Conservation (phyloP, 2,329 filamentous ascomycete genomes). For the Sarocladiaceae sp. region DNA sequence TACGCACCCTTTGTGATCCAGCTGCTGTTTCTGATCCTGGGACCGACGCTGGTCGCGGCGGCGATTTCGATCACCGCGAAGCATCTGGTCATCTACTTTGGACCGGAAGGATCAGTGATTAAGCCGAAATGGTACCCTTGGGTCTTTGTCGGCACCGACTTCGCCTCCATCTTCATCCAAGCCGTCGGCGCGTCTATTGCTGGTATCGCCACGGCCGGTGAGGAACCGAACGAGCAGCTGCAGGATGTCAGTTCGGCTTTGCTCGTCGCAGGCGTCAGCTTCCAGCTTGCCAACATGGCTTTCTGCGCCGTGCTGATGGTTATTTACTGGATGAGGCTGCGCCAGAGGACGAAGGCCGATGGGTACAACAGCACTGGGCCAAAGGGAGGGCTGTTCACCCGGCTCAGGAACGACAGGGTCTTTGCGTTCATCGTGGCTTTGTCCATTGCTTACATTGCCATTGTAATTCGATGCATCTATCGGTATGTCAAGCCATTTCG, state of each 20-base stretch:
- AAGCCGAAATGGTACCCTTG: constrained; percentile 38
- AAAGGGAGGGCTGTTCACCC: not conserved
- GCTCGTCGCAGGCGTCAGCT: constrained; percentile 18
- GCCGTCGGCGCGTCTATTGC: constrained; percentile 14
- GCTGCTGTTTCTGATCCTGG: constrained; percentile 33
- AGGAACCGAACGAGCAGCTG: constrained; percentile 6
- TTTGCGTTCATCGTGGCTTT: constrained; percentile 10
- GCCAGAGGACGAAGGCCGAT: constrained; percentile 1
- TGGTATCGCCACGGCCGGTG: not conserved
- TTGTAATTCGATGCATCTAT: constrained; percentile 14
- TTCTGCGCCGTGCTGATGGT: constrained; percentile 15
- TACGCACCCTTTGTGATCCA: constrained; percentile 32
- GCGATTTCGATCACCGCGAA: constrained; percentile 40
- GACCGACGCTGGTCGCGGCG: constrained; percentile 36
- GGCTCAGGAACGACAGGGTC: constrained; percentile 5
- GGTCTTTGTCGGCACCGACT: constrained; percentile 43
- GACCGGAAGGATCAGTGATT: constrained; percentile 31
- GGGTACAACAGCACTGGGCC: not conserved
- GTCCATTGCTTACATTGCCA: constrained; percentile 10
- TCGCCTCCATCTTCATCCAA: constrained; percentile 29
- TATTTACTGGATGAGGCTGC: constrained; percentile 9
- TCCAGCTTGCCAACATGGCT: constrained; percentile 22
- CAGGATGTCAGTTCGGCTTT: constrained; percentile 14
- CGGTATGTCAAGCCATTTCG: constrained; percentile 8
- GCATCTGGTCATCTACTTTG: constrained; percentile 36